Percentiles rank a stretch among this genome's conserved stretches.
phyloP scores from a whole-genome alignment of 257 asterid species.

The Linaria vulgaris region DNA sequence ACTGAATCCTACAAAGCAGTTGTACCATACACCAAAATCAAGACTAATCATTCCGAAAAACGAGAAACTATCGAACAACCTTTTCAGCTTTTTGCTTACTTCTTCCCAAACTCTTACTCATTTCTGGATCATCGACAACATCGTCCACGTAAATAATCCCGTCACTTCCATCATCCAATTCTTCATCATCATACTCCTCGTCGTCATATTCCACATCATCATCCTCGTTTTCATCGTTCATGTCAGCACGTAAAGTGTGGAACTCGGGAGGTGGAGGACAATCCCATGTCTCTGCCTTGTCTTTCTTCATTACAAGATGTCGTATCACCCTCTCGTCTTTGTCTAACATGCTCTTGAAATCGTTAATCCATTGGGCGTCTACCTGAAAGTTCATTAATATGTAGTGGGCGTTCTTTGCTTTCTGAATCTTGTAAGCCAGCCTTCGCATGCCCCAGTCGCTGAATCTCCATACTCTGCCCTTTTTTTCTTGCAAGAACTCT shows the following conservation, averaged over 20 bases:
- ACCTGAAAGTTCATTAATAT: slow-evolving; percentile 86
- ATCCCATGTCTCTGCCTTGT: slow-evolving; percentile 77
- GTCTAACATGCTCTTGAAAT: slow-evolving; percentile 86
- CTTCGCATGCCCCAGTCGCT: slow-evolving; percentile 97
- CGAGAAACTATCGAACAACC: slow-evolving; percentile 23
- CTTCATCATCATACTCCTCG: slow-evolving; percentile 34
- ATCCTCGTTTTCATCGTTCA: slow-evolving; percentile 42
- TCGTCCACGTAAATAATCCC: slow-evolving; percentile 39
- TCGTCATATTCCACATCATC: slow-evolving; percentile 32
- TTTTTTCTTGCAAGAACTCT: slow-evolving; percentile 84
- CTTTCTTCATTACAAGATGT: slow-evolving; percentile 88
- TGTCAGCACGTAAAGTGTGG: slow-evolving; percentile 42
- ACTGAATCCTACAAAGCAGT: slow-evolving; percentile 1
- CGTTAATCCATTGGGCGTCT: slow-evolving; percentile 78
- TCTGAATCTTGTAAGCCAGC: slow-evolving; percentile 84
- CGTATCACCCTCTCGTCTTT: slow-evolving; percentile 85
- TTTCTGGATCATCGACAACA: slow-evolving; percentile 23
- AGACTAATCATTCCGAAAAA: not conserved
- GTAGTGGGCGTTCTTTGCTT: slow-evolving; percentile 86
- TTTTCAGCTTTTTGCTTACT: slow-evolving; percentile 24
- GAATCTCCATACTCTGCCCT: slow-evolving; percentile 92
- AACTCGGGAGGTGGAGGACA: slow-evolving; percentile 95
- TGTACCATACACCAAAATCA: not conserved
- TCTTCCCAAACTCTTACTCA: slow-evolving; percentile 22
- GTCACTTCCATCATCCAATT: slow-evolving; percentile 34